Evolutionary conservation across 192 early-diverging fungal species (phyloP), one percentile per base, ranked within the genome.

Genomic region (Podila horticola): DNA sequence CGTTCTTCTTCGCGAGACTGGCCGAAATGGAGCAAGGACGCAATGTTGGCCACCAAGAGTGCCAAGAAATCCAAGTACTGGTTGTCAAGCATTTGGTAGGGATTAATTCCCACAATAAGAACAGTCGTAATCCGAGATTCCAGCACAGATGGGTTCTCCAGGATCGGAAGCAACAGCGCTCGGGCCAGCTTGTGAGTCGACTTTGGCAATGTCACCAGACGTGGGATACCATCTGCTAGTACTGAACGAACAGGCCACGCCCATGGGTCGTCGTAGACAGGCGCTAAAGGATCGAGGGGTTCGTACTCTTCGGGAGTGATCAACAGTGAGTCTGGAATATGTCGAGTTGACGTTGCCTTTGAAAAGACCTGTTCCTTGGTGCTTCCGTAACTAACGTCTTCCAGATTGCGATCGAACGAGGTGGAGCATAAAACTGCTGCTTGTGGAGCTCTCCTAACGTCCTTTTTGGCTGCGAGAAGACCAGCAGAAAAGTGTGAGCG

Each of bases 1-100:
- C 79, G 59, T 24, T 84, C 84, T 8, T 84, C 77, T 61, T 84
- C 84, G 26, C 77, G 71, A 24, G 69, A 73, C 15, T 62, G 66
- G n/a, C 77, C 84, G 58, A 82, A 75, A 31, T 72, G 66, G 0
- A 82, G 45, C 31, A 71, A 19, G 5, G 74, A 72, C 22, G 66
- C 57, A 22, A 76, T 75, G 29, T 84, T 79, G 36, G 74, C 74
- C 12, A 73, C 67, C 49, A 84, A 48, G 0, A 84, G 67, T 15
- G 77, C 62, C 28, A 81, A 28, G 36, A 85, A 85, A 50, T 82
- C 79, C 30, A 79, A 50, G 31, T 79, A 79, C 29, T 72, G 64
- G 49, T 72, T 72, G 29, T 79, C 76, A 8, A 79, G 60, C 66
- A 79, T 63, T 12, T 59, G 76, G 28, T 52, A 79, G 5, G 76